These are phyloP conservation scores for Triangularia verruculosa DNA, from an alignment of 2,329 filamentous ascomycete genomes.

Conservation along the genomic window DNA sequence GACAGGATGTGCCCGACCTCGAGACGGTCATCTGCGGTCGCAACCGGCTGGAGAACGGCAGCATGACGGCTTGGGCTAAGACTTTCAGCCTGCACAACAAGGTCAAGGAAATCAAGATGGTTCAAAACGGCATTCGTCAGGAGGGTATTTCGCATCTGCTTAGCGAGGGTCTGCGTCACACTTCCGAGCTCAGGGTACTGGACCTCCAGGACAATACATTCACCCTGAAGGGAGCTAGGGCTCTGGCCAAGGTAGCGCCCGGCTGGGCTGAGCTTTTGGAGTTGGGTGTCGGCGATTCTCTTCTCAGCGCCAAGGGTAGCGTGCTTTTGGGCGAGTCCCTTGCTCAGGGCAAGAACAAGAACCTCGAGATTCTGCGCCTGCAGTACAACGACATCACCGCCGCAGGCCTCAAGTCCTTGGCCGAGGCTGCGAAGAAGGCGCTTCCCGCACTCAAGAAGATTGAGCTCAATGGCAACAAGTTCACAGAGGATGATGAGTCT, in stretches of 20 bases:
- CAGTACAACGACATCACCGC: slow-evolving; percentile 94
- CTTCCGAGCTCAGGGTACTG: slow-evolving; percentile 67
- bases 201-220: slow-evolving; percentile 99
- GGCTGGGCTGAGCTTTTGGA: slow-evolving; percentile 76
- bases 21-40: slow-evolving; percentile 98
- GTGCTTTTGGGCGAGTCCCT: slow-evolving; percentile 71
- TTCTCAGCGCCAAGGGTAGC: slow-evolving; percentile 75
- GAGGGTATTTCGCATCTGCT: slow-evolving; percentile 85
- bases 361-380: slow-evolving; percentile 76
- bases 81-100: slow-evolving; percentile 79
- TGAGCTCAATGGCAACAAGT: slow-evolving; percentile 95
- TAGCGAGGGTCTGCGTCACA: slow-evolving; percentile 71
- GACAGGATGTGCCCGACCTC: slow-evolving; percentile 72
- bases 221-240: slow-evolving; percentile 73
- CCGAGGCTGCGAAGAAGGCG: slow-evolving; percentile 61
- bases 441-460: slow-evolving; percentile 79
- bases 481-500: slow-evolving; percentile 76
- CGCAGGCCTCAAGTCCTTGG: slow-evolving; percentile 68
- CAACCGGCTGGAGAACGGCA: slow-evolving; percentile 92
- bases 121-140: slow-evolving; percentile 94
- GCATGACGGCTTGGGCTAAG: slow-evolving; percentile 92
- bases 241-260: slow-evolving; percentile 70
- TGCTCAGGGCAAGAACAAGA: slow-evolving; percentile 69
- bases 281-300: slow-evolving; percentile 83
- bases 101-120: slow-evolving; percentile 89